Percentiles rank a stretch among this genome's conserved stretches.
Conservation (phyloP, 805 yeast genomes). For the Barnettozyma pratensis region DNA sequence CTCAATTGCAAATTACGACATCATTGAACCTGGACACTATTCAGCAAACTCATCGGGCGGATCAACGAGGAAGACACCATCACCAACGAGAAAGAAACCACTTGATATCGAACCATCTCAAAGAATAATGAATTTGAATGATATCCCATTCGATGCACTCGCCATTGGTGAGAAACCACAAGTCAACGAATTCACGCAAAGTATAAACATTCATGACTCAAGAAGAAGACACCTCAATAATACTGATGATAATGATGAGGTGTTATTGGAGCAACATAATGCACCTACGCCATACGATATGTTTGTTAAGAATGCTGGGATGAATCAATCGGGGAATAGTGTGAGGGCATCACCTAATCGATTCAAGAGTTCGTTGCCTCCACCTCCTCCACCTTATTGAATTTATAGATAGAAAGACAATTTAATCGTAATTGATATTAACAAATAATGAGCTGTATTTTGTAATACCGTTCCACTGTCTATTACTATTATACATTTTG, state of each 20-base stretch:
- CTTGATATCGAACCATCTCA: conserved; percentile 16
- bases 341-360: conserved; percentile 18
- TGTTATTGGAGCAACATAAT: conserved; percentile 30
- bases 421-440: not conserved
- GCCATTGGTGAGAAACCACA: conserved; percentile 9
- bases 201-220: conserved; percentile 9
- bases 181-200: not conserved
- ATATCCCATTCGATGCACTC: conserved; percentile 22
- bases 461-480: too few relatives aligned
- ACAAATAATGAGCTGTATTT: not conserved
- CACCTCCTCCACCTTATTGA: conserved; percentile 11
- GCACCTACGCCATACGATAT: conserved; percentile 45
- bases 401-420: not conserved
- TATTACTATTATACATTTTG: not conserved
- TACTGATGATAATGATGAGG: conserved; percentile 23
- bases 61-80: not conserved
- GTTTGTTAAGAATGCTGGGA: conserved; percentile 10
- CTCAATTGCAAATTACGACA: conserved; percentile 11
- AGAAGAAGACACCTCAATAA: not conserved
- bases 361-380: conserved; percentile 20
- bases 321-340: not conserved
- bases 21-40: conserved; percentile 16
- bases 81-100: conserved; percentile 22
- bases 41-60: not conserved
- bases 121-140: conserved; percentile 8